Evolutionary conservation across 2,329 filamentous ascomycete genomes (phyloP).

Genomic region (Escovopsis sp.): DNA sequence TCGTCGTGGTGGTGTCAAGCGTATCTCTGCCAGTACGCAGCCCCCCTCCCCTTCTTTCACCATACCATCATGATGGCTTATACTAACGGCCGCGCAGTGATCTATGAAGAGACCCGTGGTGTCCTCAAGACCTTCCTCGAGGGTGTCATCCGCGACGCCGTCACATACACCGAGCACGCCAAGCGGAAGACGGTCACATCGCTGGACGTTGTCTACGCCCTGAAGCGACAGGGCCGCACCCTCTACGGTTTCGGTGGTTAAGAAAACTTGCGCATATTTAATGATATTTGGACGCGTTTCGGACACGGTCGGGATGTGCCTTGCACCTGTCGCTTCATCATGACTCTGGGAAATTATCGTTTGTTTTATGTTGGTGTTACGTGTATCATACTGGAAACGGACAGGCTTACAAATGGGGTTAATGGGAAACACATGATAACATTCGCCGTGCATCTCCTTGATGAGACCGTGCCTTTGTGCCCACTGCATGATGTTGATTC

Average conservation of each 20-base stretch:
- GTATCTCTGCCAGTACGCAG: constrained; percentile 83
- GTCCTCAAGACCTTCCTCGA: constrained; percentile 69
- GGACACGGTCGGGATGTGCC: constrained; percentile 12
- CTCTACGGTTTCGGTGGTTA: constrained; percentile 87
- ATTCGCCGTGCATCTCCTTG: no score
- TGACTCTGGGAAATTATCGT: constrained; percentile 27
- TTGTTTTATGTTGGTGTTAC: constrained; percentile 23
- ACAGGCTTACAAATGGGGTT: constrained; percentile 21
- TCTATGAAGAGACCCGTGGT: constrained; percentile 67
- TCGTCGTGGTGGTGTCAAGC: constrained; percentile 98
- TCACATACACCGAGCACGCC: constrained; percentile 68
- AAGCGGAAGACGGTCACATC: constrained; percentile 70
- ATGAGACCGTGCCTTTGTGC: no score
- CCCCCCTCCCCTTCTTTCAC: neutral
- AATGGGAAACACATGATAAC: constrained; percentile 20
- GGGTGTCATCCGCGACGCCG: constrained; percentile 60
- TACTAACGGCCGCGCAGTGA: no score
- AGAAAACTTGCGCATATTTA: no score
- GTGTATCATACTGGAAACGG: constrained; percentile 19
- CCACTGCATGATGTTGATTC: no score
- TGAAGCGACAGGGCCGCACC: constrained; percentile 58
- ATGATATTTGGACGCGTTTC: constrained; percentile 4
- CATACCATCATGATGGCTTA: no score
- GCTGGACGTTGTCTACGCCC: constrained; percentile 51
- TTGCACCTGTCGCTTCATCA: constrained; percentile 21